Evolutionary conservation across 2,329 filamentous ascomycete species (phyloP).

Genomic region (Gnomoniopsis sp.): DNA sequence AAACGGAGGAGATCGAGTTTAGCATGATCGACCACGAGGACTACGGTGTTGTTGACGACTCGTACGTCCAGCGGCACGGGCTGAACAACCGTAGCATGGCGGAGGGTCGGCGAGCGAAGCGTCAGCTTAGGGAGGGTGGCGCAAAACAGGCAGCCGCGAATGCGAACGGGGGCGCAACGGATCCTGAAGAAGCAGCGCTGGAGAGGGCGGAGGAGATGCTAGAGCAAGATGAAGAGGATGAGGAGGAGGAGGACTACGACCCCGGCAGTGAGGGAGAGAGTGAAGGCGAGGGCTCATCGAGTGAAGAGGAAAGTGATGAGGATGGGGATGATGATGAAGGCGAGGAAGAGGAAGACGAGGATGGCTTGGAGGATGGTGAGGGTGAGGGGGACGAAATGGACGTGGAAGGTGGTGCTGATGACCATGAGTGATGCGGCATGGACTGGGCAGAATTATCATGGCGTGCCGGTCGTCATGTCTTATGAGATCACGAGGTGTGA

Average conservation of each 20-base stretch:
- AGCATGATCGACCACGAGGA: constrained; percentile 69
- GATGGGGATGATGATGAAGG: constrained; percentile 43
- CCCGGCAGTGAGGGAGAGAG: constrained; percentile 59
- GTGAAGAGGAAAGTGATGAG: constrained; percentile 51
- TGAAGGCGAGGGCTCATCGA: constrained; percentile 50
- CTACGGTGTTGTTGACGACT: constrained; percentile 59
- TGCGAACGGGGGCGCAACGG: constrained; percentile 35
- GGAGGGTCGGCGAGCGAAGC: constrained; percentile 63
- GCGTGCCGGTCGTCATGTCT: too few species aligned
- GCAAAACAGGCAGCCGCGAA: constrained; percentile 27
- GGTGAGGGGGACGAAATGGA: constrained; percentile 27
- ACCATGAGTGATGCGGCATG: constrained; percentile 13
- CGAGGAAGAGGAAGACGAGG: constrained; percentile 37
- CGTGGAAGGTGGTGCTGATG: constrained; percentile 24
- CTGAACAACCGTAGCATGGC: constrained; percentile 68
- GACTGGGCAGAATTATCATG: too few species aligned
- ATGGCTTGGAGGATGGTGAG: constrained; percentile 36
- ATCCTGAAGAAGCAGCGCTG: constrained; percentile 42
- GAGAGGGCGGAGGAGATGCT: constrained; percentile 50
- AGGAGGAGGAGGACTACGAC: constrained; percentile 66
- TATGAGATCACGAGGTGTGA: too few species aligned
- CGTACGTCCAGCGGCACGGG: constrained; percentile 58
- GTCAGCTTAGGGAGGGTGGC: constrained; percentile 56
- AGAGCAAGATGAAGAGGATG: constrained; percentile 60
- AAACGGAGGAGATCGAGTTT: constrained; percentile 62